These are phyloP conservation scores for Hyphochytrium catenoides DNA, from an alignment of 352 stramenopile genomes.

Conservation along the genomic window DNA sequence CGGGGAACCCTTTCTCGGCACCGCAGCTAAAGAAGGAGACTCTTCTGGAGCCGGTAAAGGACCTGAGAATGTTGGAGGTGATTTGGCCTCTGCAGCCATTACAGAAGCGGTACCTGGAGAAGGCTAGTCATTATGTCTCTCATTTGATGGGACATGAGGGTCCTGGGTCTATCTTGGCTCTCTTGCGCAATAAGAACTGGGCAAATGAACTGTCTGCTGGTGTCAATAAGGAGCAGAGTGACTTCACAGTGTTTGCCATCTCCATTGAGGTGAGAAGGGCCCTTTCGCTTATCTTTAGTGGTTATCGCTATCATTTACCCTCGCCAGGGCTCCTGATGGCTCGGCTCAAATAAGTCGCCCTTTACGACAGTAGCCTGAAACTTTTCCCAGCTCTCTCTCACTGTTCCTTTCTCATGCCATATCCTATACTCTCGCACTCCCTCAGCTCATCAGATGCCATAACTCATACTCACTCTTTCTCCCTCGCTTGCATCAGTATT, in stretches of 20 bases:
- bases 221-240: slow-evolving; percentile 33
- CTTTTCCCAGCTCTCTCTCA: too few relatives aligned
- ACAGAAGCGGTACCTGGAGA: slow-evolving; percentile 24
- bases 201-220: slow-evolving; percentile 32
- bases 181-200: slow-evolving; percentile 58
- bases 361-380: slow-evolving; percentile 6
- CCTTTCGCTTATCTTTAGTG: slow-evolving; percentile 1
- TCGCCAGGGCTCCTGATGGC: neutral
- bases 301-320: neutral
- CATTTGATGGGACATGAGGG: slow-evolving; percentile 84
- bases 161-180: slow-evolving; percentile 66
- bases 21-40: slow-evolving; percentile 7
- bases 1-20: slow-evolving; percentile 12
- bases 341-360: slow-evolving; percentile 5
- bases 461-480: too few relatives aligned
- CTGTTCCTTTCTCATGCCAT: too few relatives aligned
- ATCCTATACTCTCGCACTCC: too few relatives aligned
- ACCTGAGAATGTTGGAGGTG: slow-evolving; percentile 28
- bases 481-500: too few relatives aligned
- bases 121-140: slow-evolving; percentile 53
- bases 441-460: too few relatives aligned
- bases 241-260: slow-evolving; percentile 33
- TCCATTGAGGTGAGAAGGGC: slow-evolving; percentile 21
- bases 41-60: slow-evolving; percentile 20
- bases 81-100: slow-evolving; percentile 18